Evolutionary conservation across 2,329 filamentous ascomycete species (phyloP).

Genomic region (Ceratocystis ficicola): DNA sequence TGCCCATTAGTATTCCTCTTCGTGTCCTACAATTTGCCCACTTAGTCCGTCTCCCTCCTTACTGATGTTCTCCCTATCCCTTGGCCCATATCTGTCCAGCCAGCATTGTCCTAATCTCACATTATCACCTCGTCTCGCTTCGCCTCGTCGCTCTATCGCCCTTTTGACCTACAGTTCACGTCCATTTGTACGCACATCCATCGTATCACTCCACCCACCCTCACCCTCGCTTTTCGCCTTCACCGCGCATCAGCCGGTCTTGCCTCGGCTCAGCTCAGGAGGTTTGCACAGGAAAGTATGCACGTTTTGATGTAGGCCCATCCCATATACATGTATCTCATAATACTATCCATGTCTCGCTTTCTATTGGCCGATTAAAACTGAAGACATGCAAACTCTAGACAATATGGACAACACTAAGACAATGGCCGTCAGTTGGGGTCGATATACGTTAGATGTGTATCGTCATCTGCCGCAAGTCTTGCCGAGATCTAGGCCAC

Average conservation of each 20-base stretch:
- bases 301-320: background rate
- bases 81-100: background rate
- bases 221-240: background rate
- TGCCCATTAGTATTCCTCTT: background rate
- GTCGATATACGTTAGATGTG: background rate
- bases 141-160: background rate
- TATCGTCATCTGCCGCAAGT: background rate
- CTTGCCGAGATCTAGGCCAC: too few species aligned
- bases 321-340: background rate
- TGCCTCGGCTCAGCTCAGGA: constrained; percentile 6
- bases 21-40: background rate
- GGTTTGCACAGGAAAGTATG: background rate
- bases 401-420: background rate
- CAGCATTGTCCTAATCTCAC: background rate
- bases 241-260: constrained; percentile 3
- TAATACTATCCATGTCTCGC: background rate
- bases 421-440: background rate
- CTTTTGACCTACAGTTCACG: background rate
- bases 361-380: background rate
- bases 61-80: background rate
- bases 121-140: background rate
- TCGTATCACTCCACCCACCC: too few species aligned
- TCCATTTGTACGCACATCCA: background rate
- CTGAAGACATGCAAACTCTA: background rate
- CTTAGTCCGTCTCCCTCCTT: background rate